Base-by-base conservation (phyloP, 352 stramenopile species). In the Phytophthora pistaciae region DNA sequence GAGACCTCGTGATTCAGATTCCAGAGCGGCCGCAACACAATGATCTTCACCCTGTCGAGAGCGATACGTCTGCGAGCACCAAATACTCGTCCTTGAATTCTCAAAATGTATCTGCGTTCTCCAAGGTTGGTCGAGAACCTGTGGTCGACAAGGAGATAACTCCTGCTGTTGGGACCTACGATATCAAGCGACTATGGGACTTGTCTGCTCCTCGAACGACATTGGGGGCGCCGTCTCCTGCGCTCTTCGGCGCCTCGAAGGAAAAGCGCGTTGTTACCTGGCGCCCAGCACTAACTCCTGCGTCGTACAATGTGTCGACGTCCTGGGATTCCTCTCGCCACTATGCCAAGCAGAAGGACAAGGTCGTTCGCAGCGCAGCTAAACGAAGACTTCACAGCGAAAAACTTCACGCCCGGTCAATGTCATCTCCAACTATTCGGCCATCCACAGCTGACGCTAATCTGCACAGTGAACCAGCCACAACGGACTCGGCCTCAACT, bases 311-410 rank as follows among this genome's bases (percentile, higher is more conserved):
- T 1, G 38, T 83, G 4, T 64, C 82, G 4, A 77, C 80, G 16
- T 79, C 76, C 1, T 93, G 83, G 83, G 77, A 92, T 64, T 77
- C 79, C 7, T 92, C 83, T 29, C 60, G 58, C 0, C 70, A 91
- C 48, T 92, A 93, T 52, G 70, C 67, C 25, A 87, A 87, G 69
- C 81, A 87, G 27, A 90, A 91, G 60, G 58, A 65, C 6, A 77
- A 78, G 53, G 78, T 91, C 10, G 36, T 79, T 8, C 60, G 59
- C 4, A 56, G 56, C 42, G 60, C 64, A 20, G 64, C 69, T 18
- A 82, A 78, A 56, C 49, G 70, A 56, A 70, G 57, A 27, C 48
- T 66, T 5, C 58, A 59, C 7, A 67, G 57, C 54, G 57, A 62
- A 3, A 69, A 61, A n/a, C 67, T 64, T 23, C 61, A 61, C 44